Percentiles rank a stretch among this genome's conserved stretches.
These are phyloP conservation scores for Beauveria asiatica DNA, from an alignment of 2,329 filamentous ascomycete species.

Conservation along the genomic window DNA sequence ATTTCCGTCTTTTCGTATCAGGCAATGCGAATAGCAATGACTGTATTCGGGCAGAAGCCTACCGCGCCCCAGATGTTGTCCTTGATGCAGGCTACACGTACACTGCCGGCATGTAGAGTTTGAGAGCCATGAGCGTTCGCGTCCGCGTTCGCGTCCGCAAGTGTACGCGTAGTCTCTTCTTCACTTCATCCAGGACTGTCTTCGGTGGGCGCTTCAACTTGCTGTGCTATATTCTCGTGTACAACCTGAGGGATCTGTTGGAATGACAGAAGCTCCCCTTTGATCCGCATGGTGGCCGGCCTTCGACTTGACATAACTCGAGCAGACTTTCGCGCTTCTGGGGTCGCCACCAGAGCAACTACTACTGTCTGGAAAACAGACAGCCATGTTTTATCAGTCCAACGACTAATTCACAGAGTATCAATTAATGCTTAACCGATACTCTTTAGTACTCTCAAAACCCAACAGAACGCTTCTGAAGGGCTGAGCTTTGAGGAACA, in stretches of 20 bases:
- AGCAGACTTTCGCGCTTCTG: neutral
- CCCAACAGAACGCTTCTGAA: neutral
- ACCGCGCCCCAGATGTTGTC: neutral
- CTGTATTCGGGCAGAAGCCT: neutral
- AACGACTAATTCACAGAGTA: neutral
- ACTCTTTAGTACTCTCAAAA: neutral
- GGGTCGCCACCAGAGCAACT: neutral
- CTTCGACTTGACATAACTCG: neutral
- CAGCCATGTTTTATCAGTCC: neutral
- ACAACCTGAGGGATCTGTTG: neutral
- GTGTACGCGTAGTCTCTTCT: neutral
- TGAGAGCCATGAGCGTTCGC: neutral
- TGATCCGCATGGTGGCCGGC: neutral
- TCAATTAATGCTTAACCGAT: neutral
- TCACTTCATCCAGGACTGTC: too few relatives aligned
- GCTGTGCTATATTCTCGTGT: too few relatives aligned
- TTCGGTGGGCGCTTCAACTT: too few relatives aligned
- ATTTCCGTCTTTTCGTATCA: neutral
- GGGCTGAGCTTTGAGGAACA: too few relatives aligned
- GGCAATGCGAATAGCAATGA: neutral
- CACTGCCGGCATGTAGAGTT: neutral
- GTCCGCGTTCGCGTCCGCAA: neutral
- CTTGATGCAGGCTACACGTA: neutral
- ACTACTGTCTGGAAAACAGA: neutral
- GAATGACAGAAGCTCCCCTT: neutral